Evolutionary conservation across 2,329 filamentous ascomycete species (phyloP), one percentile per base, ranked within the genome.

Genomic region (Pestalotiopsis fici): DNA sequence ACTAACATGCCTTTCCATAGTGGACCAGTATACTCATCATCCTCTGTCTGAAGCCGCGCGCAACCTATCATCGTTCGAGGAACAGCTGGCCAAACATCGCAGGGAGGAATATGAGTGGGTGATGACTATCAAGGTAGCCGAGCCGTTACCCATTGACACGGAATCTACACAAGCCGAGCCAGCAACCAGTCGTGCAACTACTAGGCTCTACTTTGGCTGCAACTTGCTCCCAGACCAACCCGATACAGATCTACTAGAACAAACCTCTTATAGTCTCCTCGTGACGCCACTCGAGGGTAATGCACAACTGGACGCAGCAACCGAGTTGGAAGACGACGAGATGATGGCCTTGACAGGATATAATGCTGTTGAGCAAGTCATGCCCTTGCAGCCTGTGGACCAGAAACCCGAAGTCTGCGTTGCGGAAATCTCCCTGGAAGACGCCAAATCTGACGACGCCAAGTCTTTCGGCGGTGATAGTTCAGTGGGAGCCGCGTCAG

Each of bases 181-280:
- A 56, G 63, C 64, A 47, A 37, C n/a, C n/a, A 21, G 7, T 25
- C 9, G 35, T 35, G 57, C 69, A 18, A 25, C 62, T 28, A 76
- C 71, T 64, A 79, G 77, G 70, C 74, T 83, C 21, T 83, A 78
- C 68, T 83, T 86, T 70, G 86, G 86, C 66, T 88, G 86, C 78
- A 88, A 87, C 71, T 75, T 88, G 66, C 72, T 88, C 68, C 78
- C 78, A 59, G 79, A 80, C 39, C 59, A 69, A 35, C 66, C 69
- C n/a, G 67, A 71, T 57, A 68, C 73, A 47, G 68, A 71, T 59
- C 65, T 68, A 66, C 65, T 68, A 66, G 67, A 70, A 59, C 76
- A 79, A 78, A 75, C 82, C 75, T 78, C 75, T 25, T 86, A 83
- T 72, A 79, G 79, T 13, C 78, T 88, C 54, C 74, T 88, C 6